Base-by-base conservation (phyloP, 805 yeast species). In the Saturnispora dispora region DNA sequence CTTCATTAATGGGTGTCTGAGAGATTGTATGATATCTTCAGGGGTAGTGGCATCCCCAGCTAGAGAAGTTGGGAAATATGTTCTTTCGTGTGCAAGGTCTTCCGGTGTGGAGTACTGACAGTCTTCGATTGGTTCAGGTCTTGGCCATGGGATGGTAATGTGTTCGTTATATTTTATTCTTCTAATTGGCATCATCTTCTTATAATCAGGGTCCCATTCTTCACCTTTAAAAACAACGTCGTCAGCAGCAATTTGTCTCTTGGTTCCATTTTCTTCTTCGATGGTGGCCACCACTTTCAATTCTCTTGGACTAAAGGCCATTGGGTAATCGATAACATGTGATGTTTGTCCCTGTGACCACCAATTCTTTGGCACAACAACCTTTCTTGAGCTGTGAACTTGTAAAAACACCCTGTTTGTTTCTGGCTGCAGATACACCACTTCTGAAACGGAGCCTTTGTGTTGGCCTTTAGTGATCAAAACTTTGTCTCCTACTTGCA, bases 91-190 rank as follows among this genome's bases (percentile, higher is more conserved):
- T 2, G 79, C 88, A 2, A 71, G 67, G 9, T 72, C 78, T 28
- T 77, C 75, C 5, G 67, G 63, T 1, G 95, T 86, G 3, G 82
- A 78, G 56, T 78, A 71, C 30, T 63, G 69, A 47, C 81, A 82
- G 57, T 82, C 88, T 55, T 77, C 78, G 3, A 60, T 58, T 0
- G 72, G 69, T 33, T 74, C 80, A 1, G 93, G 90, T 58, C 78
- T 76, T 37, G 96, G 96, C 95, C 96, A 91, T 50, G 97, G 97
- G 47, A 90, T 82, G 23, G 81, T 78, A 49, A 88, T 71, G 48
- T 80, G 76, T 41, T 77, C 79, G 59, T 84, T 82, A 58, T 85
- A 82, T 56, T 77, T 77, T 25, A 90, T 88, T 58, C 80, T 78
- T 67, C 98, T 79, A 53, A 78, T 79, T 30, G 95, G 95, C 71